Percentiles rank a stretch among this genome's conserved stretches.
Evolutionary conservation across 2,329 filamentous ascomycete genomes (phyloP).

Genomic region (Sarocladium oryzae): DNA sequence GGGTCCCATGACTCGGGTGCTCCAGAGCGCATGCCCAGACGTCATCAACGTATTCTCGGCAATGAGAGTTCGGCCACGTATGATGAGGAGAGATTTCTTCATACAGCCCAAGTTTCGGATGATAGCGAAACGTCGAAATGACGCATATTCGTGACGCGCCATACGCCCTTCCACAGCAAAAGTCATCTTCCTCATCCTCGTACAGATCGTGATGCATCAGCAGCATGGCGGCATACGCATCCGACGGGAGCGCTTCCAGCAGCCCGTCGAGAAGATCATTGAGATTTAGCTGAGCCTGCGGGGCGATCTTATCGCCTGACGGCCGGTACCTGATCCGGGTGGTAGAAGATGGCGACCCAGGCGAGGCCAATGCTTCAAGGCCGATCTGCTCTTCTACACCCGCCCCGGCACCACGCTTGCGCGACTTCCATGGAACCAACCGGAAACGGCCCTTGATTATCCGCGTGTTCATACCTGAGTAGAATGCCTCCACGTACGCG

Average conservation of each 20-base stretch:
- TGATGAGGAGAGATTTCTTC: conserved; percentile 39
- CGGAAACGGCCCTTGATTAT: conserved; percentile 29
- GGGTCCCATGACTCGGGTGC: background rate
- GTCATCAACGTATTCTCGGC: conserved; percentile 39
- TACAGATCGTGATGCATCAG: conserved; percentile 57
- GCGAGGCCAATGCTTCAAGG: conserved; percentile 25
- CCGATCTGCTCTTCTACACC: conserved; percentile 32
- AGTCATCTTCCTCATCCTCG: conserved; percentile 59
- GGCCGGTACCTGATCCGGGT: conserved; percentile 46
- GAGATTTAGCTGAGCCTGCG: conserved; percentile 47
- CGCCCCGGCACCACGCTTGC: background rate
- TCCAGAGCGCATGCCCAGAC: conserved; percentile 21
- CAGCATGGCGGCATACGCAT: conserved; percentile 54
- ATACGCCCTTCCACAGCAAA: conserved; percentile 60
- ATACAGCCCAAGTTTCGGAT: conserved; percentile 40
- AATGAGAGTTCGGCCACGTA: conserved; percentile 61
- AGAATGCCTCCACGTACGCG: conserved; percentile 39
- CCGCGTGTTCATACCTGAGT: conserved; percentile 46
- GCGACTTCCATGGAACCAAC: conserved; percentile 43
- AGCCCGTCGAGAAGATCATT: conserved; percentile 54
- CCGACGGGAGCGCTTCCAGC: conserved; percentile 43
- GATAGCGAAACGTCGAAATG: conserved; percentile 56
- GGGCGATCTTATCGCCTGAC: conserved; percentile 39
- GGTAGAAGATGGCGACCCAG: conserved; percentile 20
- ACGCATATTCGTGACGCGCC: conserved; percentile 56